Percentiles rank a stretch among this genome's conserved stretches.
These are phyloP conservation scores for Leccinum imitatum DNA, from an alignment of 768 basidiomycete species.

Conservation along the genomic window DNA sequence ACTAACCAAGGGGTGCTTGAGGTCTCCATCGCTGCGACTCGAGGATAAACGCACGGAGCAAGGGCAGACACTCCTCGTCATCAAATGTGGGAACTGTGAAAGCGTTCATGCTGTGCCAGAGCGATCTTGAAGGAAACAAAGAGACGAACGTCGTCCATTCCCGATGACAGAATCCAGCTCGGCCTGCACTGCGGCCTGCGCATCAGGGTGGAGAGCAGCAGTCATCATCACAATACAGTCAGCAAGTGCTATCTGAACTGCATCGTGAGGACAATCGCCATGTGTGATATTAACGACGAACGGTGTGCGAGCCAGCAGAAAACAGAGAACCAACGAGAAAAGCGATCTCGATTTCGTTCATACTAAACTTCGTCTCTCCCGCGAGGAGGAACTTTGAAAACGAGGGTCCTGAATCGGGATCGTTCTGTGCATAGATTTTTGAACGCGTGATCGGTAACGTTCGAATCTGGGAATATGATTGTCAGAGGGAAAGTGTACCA, in stretches of 20 bases:
- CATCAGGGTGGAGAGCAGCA: slow-evolving; percentile 47
- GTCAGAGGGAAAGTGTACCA: slow-evolving; percentile 30
- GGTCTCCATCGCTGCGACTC: slow-evolving; percentile 38
- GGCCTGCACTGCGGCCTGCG: slow-evolving; percentile 48
- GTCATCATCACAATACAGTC: slow-evolving; percentile 49
- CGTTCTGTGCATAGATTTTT: slow-evolving; percentile 10
- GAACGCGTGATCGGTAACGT: not conserved
- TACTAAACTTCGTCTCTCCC: slow-evolving; percentile 44
- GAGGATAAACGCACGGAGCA: slow-evolving; percentile 33
- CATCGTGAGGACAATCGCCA: not conserved
- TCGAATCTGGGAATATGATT: too few relatives aligned
- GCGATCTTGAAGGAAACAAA: not conserved
- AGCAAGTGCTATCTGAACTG: slow-evolving; percentile 41
- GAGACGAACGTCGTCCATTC: slow-evolving; percentile 15
- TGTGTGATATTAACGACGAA: slow-evolving; percentile 5
- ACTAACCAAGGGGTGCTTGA: slow-evolving; percentile 22
- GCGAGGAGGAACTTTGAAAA: slow-evolving; percentile 56
- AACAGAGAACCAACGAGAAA: slow-evolving; percentile 60
- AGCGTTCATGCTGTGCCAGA: not conserved
- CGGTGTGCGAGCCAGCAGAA: slow-evolving; percentile 55
- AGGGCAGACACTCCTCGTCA: slow-evolving; percentile 31
- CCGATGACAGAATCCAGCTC: slow-evolving; percentile 53
- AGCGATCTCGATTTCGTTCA: slow-evolving; percentile 50
- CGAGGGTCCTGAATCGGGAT: slow-evolving; percentile 34
- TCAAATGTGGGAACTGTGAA: slow-evolving; percentile 35